Base-by-base conservation (phyloP, 2,329 filamentous ascomycete genomes). In the Geosmithia putterillii region DNA sequence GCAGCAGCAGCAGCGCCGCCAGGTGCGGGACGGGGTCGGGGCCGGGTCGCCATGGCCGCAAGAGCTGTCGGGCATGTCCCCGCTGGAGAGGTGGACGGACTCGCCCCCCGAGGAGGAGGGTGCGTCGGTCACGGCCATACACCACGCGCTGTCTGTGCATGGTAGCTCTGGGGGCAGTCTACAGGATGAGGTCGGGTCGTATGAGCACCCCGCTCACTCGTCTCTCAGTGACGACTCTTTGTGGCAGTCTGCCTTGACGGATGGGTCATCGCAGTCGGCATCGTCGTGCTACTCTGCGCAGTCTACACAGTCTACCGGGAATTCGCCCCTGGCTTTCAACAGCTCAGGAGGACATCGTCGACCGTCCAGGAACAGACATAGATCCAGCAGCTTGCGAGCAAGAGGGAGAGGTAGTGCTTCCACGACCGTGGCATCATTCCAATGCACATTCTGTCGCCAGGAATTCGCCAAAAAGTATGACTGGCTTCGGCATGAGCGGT, bases 401-500 rank as follows among this genome's bases (percentile, higher is more conserved):
- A n/a, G n/a, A n/a, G n/a, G n/a, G n/a, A n/a, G n/a, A n/a, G n/a
- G n/a, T n/a, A 25, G 23, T 10, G 23, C 7, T 25, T 7, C 23
- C 10, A 25, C 23, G 10, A 25, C n/a, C n/a, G n/a, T n/a, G n/a
- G n/a, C 23, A 25, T 25, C 23, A 25, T 42, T 36, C 28, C 41
- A 46, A 20, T 46, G 45, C 32, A 46, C 45, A 7, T 46, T 46
- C 28, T 46, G 45, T 19, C 20, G 18, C 2, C 38, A 23, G 38
- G 22, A 6, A 5, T 46, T 44, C 45, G 38, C 41, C 28, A 46
- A 46, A 32, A 46, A 46, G 23, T 44, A 42, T 15, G 45, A 46
- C 21, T 46, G 45, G 45, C 37, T 59, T 12, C 59, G 72, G 1
- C 71, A 75, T 47, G 71, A 74, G 46, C 62, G 70, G 36, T 69